Conservation (phyloP, 192 early-diverging fungal species). For the Umbelopsis ramanniana region DNA sequence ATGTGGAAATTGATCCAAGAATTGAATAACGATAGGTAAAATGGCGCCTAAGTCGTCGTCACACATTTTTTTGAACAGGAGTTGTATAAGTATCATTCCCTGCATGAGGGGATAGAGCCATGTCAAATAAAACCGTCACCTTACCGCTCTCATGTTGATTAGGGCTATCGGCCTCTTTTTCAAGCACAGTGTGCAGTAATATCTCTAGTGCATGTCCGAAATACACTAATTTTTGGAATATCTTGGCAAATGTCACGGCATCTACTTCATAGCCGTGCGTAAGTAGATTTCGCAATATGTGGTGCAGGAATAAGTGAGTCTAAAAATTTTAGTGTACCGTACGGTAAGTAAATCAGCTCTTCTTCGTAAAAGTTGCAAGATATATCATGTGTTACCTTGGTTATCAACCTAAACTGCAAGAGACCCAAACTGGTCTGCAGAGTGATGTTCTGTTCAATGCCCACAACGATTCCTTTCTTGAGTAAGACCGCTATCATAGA, state of each 20-base stretch:
- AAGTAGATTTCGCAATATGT: conserved; percentile 67
- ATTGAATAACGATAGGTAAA: conserved; percentile 71
- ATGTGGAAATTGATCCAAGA: conserved; percentile 81
- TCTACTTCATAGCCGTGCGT: conserved; percentile 56
- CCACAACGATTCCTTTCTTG: conserved; percentile 73
- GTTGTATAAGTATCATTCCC: neutral
- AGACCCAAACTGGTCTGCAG: conserved; percentile 60
- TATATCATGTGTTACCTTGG: conserved; percentile 58
- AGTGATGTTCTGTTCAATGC: conserved; percentile 71
- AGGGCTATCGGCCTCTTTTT: conserved; percentile 74
- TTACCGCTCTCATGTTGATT: conserved; percentile 8
- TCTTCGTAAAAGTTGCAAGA: neutral
- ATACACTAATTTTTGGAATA: conserved; percentile 80
- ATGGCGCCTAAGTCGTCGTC: conserved; percentile 53
- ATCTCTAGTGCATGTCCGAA: conserved; percentile 94
- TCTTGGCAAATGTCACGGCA: conserved; percentile 67
- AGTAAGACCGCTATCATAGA: conserved; percentile 65
- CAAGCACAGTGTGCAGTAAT: conserved; percentile 84
- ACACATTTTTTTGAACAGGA: neutral
- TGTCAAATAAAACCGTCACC: neutral
- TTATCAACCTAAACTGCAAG: conserved; percentile 61
- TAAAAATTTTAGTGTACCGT: conserved; percentile 28
- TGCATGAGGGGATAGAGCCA: neutral
- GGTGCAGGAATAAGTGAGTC: conserved; percentile 80
- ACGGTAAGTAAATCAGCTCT: neutral